Evolutionary conservation across 805 yeast genomes (phyloP), one percentile per base, ranked within the genome.

Genomic region (Limtongia smithiae): DNA sequence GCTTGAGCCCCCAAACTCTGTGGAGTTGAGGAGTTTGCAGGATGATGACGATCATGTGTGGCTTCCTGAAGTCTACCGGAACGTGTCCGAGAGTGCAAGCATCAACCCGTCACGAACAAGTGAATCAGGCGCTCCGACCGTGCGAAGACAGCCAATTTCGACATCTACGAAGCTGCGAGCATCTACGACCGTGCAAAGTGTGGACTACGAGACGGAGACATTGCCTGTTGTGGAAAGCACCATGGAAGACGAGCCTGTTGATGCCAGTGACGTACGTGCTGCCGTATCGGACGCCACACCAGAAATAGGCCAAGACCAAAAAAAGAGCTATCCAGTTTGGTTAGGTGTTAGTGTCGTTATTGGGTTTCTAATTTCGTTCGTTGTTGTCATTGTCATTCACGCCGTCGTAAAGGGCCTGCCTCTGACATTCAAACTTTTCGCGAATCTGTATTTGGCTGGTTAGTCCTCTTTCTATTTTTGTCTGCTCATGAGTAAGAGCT

Each of bases 361-460:
- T 25, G 44, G 41, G 7, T 47, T 51, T 34, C 17, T 50, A 8
- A 15, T 40, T 9, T 37, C 56, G 22, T 51, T 51, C 36, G 25
- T 51, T 17, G 38, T 48, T 5, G 49, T 51, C 15, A 50, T 51
- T 31, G 55, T 51, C 17, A 33, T 51, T 18, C 54, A 49, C 6
- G 45, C 55, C 3, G 31, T 34, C 4, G 35, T 37, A n/a, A 27
- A 39, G 27, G 32, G 40, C 3, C 17, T 49, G 27, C 54, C 54
- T 3, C 41, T 51, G 25, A 41, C 55, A 9, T 51, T 44, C 37
- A 25, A 30, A 30, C 44, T 51, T 3, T 49, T 51, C 43, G 24
- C 46, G 25, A 51, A 50, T 32, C 38, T 51, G 27, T 51, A 51
- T 30, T 50, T 51, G 15, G 56, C 56, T 11, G 53, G 51, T 45